phyloP scores from a whole-genome alignment of 257 asterid species.

The Solanum piurae region DNA sequence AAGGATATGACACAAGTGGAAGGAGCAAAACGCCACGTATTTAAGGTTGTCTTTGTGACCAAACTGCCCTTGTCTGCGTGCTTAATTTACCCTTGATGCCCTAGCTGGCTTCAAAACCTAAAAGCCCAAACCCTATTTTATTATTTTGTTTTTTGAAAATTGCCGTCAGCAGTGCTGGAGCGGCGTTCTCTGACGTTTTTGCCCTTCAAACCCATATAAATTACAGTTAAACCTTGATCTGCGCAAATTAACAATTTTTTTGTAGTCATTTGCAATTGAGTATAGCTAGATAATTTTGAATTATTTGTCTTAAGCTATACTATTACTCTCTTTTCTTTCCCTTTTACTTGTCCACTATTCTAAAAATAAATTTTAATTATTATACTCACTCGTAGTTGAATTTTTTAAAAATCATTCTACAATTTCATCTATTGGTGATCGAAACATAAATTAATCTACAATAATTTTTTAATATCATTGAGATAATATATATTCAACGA shows the following conservation, averaged over 20 bases:
- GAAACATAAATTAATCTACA: too few relatives aligned
- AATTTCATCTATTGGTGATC: background rate
- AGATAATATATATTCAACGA: too few relatives aligned
- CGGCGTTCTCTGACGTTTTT: background rate
- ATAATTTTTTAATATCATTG: too few relatives aligned
- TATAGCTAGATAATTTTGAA: too few relatives aligned
- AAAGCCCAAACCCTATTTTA: background rate
- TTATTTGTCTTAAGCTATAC: background rate
- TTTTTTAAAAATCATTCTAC: too few relatives aligned
- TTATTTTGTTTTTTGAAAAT: background rate
- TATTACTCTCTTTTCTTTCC: rapidly evolving
- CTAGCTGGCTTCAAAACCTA: background rate
- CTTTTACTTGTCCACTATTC: too few relatives aligned
- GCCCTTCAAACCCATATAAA: background rate
- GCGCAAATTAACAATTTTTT: background rate
- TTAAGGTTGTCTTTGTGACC: background rate
- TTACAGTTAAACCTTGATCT: background rate
- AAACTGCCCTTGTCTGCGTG: background rate
- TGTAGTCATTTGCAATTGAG: background rate
- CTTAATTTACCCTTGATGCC: background rate
- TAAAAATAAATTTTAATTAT: too few relatives aligned
- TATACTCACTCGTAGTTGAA: too few relatives aligned
- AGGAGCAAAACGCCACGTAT: background rate
- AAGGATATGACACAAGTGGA: background rate
- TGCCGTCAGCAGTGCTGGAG: background rate